Percentiles rank a stretch among this genome's conserved stretches.
phyloP scores from a whole-genome alignment of 2,329 filamentous ascomycete genomes.

The Gnomoniopsis smithogilvyi region DNA sequence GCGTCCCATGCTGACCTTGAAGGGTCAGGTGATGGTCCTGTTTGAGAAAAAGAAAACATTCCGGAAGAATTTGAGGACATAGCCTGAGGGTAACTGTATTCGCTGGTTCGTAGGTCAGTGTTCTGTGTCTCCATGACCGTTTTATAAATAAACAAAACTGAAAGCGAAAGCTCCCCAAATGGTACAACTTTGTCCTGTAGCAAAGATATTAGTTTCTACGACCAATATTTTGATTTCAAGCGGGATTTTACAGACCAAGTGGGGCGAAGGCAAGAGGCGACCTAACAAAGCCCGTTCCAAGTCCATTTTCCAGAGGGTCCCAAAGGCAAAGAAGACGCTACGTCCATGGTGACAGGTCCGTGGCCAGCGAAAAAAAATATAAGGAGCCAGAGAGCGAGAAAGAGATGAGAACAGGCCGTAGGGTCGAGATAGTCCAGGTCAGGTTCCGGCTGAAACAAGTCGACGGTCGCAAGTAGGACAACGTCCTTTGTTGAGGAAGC shows the following conservation, averaged over 20 bases:
- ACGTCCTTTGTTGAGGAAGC: not conserved
- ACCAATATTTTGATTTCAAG: constrained; percentile 7
- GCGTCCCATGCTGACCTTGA: constrained; percentile 52
- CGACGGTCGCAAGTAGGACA: too few relatives aligned
- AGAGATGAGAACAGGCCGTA: not conserved
- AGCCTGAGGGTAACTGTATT: constrained; percentile 54
- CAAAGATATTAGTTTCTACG: constrained; percentile 32
- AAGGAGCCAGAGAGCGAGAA: too few relatives aligned
- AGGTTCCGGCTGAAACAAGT: not conserved
- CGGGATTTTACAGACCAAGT: constrained; percentile 36
- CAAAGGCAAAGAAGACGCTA: not conserved
- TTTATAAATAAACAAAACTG: constrained; percentile 26
- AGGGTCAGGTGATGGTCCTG: constrained; percentile 54
- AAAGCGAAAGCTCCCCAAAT: constrained; percentile 33
- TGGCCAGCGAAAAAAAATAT: too few relatives aligned
- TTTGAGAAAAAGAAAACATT: constrained; percentile 58
- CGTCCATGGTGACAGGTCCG: too few relatives aligned
- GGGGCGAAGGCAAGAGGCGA: constrained; percentile 16
- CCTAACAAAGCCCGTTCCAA: constrained; percentile 1
- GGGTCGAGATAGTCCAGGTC: not conserved
- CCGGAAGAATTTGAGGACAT: constrained; percentile 47
- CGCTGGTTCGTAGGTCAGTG: constrained; percentile 55
- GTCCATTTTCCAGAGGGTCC: not conserved
- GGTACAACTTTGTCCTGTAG: constrained; percentile 57
- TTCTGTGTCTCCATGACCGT: constrained; percentile 46